phyloP scores from a whole-genome alignment of 1,139 yeast species.

The Eremothecium coryli region DNA sequence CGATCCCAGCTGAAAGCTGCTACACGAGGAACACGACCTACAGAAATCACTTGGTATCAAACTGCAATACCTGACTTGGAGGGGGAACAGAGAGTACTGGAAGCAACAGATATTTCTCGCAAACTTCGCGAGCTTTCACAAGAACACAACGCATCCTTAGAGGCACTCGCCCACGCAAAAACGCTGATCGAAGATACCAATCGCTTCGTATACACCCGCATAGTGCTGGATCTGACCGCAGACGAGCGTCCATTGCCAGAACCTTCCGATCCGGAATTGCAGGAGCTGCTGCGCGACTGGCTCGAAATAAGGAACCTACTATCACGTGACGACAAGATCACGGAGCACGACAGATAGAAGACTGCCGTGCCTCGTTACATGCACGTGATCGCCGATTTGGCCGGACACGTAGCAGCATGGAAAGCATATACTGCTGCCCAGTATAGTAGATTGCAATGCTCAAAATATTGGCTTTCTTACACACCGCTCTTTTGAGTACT shows the following conservation, averaged over 20 bases:
- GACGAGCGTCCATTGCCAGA: not conserved
- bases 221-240: slow-evolving; percentile 8
- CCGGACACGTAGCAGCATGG: no score
- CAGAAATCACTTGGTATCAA: slow-evolving; percentile 8
- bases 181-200: slow-evolving; percentile 12
- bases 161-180: slow-evolving; percentile 12
- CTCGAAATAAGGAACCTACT: slow-evolving; percentile 14
- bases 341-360: no score
- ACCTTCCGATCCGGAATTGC: slow-evolving; percentile 7
- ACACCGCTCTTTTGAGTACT: no score
- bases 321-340: no score
- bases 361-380: no score
- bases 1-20: slow-evolving; percentile 6
- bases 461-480: no score
- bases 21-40: slow-evolving; percentile 3
- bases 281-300: slow-evolving; percentile 19
- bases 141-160: slow-evolving; percentile 4
- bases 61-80: slow-evolving; percentile 2
- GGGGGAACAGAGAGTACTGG: not conserved
- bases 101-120: not conserved
- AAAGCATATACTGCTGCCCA: no score
- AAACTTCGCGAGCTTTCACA: not conserved
- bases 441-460: no score
- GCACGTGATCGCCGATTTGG: no score
- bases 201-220: slow-evolving; percentile 14